A percentile compares a stretch with the other conserved stretches of the same genome.
These are phyloP conservation scores for Phytophthora pini DNA, from an alignment of 352 stramenopile genomes.

Conservation along the genomic window DNA sequence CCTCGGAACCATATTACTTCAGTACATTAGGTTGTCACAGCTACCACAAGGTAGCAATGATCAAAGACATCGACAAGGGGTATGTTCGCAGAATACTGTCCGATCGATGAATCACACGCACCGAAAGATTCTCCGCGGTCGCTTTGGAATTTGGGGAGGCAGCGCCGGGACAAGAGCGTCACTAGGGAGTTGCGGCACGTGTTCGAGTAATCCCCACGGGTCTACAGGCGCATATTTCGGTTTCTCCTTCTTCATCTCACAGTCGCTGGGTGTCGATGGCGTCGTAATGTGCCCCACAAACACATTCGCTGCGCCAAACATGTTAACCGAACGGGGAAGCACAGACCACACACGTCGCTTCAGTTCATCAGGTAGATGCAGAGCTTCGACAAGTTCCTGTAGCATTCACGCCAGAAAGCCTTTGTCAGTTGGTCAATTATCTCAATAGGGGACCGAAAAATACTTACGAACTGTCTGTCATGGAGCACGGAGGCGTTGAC, in stretches of 20 bases:
- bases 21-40: constrained; percentile 30
- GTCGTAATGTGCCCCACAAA: constrained; percentile 23
- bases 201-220: constrained; percentile 79
- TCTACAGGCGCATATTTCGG: constrained; percentile 57
- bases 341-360: constrained; percentile 76
- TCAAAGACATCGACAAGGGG: constrained; percentile 13
- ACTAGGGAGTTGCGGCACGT: constrained; percentile 74
- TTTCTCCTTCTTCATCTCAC: constrained; percentile 27
- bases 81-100: background rate
- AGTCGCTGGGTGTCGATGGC: constrained; percentile 36
- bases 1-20: constrained; percentile 28
- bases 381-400: constrained; percentile 74
- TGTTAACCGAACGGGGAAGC: constrained; percentile 59
- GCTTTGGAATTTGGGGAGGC: constrained; percentile 56
- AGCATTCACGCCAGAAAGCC: constrained; percentile 17
- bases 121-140: constrained; percentile 67
- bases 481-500: constrained; percentile 78
- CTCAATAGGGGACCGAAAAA: background rate
- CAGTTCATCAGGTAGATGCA: constrained; percentile 63
- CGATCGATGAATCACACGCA: constrained; percentile 50
- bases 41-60: constrained; percentile 20
- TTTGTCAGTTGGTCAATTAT: constrained; percentile 16
- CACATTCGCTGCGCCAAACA: constrained; percentile 36
- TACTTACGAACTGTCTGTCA: constrained; percentile 79
- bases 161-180: constrained; percentile 55